Evolutionary conservation across 2,329 filamentous ascomycete genomes (phyloP).

Genomic region (Coniochaeta sp.): DNA sequence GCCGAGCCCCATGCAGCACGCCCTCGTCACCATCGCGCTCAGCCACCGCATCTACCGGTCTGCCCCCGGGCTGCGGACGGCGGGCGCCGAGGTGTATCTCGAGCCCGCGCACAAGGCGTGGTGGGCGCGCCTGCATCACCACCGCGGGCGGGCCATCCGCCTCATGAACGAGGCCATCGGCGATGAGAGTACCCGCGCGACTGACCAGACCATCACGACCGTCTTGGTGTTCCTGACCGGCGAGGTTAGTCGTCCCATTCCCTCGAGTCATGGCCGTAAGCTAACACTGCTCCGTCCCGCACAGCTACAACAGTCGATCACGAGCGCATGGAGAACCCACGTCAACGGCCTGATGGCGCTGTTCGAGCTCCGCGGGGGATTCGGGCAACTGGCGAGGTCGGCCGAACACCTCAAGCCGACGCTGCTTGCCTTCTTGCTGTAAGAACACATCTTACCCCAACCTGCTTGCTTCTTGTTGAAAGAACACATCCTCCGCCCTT

Average conservation of each 20-base stretch:
- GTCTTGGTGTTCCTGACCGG: conserved; percentile 9
- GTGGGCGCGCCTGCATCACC: conserved; percentile 10
- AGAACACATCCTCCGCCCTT: no score
- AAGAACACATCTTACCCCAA: neutral
- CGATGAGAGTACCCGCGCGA: conserved; percentile 3
- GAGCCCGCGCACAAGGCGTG: neutral
- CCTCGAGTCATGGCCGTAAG: neutral
- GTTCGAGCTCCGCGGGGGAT: conserved; percentile 11
- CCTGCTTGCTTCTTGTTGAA: no score
- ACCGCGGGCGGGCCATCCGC: conserved; percentile 10
- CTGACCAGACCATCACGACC: conserved; percentile 2
- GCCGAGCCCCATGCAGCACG: conserved; percentile 7
- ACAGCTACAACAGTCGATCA: conserved; percentile 10
- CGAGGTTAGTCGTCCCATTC: conserved; percentile 5
- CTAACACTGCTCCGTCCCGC: neutral
- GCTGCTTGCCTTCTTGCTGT: conserved; percentile 8
- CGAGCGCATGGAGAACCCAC: conserved; percentile 10
- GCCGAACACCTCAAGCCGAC: conserved; percentile 4
- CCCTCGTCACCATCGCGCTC: conserved; percentile 7
- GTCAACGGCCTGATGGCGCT: conserved; percentile 12
- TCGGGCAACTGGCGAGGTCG: conserved; percentile 9
- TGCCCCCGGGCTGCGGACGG: neutral
- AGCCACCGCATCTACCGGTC: conserved; percentile 8
- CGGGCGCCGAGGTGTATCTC: neutral
- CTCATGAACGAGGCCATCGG: conserved; percentile 7